Evolutionary conservation across 1,139 yeast genomes (phyloP).

Genomic region (Blastobotrys raffinosifermentans): DNA sequence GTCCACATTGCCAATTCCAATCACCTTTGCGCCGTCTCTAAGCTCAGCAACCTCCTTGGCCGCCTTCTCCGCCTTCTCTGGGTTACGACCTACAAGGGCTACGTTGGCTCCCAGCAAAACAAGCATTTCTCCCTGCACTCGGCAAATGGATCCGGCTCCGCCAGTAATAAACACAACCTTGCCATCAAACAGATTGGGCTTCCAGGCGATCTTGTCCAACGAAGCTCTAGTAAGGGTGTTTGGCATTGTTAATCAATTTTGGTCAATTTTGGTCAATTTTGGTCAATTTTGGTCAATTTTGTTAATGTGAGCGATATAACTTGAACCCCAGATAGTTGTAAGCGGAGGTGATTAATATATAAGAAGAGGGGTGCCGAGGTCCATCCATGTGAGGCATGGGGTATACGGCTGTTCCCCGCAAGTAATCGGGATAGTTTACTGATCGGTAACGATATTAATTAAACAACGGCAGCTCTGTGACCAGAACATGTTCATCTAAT

Average conservation of each 20-base stretch:
- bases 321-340: too few relatives aligned
- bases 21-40: constrained; percentile 55
- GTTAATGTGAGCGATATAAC: too few relatives aligned
- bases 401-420: too few relatives aligned
- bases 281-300: too few relatives aligned
- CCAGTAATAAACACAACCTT: constrained; percentile 91
- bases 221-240: constrained; percentile 21
- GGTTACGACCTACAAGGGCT: constrained; percentile 74
- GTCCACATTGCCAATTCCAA: constrained; percentile 66
- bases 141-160: constrained; percentile 89
- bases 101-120: constrained; percentile 80
- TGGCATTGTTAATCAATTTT: constrained; percentile 14
- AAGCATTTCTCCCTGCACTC: constrained; percentile 79
- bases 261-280: too few relatives aligned
- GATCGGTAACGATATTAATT: too few relatives aligned
- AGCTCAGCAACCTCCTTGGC: constrained; percentile 58
- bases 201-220: constrained; percentile 36
- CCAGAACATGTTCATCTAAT: too few relatives aligned
- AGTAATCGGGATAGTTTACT: too few relatives aligned
- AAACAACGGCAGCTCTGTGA: too few relatives aligned
- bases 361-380: too few relatives aligned
- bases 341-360: too few relatives aligned
- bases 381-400: too few relatives aligned
- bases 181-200: constrained; percentile 63
- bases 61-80: constrained; percentile 54